Percentiles rank a stretch among this genome's conserved stretches.
Conservation (phyloP, 164 flowering plant species). For the Vitis amurensis region DNA sequence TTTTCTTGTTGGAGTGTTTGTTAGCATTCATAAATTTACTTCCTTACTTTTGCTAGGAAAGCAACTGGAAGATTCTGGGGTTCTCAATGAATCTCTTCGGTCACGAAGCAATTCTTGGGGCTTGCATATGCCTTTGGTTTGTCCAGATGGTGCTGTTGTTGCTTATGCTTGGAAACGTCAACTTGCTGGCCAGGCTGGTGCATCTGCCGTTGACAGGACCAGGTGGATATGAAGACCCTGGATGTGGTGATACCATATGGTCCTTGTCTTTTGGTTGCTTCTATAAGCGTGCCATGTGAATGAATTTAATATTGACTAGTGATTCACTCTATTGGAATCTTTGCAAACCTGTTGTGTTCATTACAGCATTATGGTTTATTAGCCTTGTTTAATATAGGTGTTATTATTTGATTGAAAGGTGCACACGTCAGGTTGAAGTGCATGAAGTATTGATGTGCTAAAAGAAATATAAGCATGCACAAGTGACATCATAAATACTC, state of each 20-base stretch:
- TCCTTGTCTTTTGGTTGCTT: conserved; percentile 1
- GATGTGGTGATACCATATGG: neutral
- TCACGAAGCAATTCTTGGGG: conserved; percentile 94
- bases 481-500: too few species aligned
- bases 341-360: neutral
- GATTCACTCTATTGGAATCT: neutral
- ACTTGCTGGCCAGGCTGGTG: conserved; percentile 99
- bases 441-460: too few species aligned
- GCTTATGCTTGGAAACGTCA: conserved; percentile 99
- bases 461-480: too few species aligned
- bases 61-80: conserved; percentile 87
- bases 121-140: conserved; percentile 95
- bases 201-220: conserved; percentile 96
- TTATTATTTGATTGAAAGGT: too few species aligned
- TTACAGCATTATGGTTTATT: neutral
- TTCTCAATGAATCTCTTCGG: conserved; percentile 75
- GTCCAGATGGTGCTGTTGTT: conserved; percentile 98
- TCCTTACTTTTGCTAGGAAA: conserved; percentile 49
- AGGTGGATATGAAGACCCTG: conserved; percentile 41
- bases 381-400: too few species aligned
- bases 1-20: neutral
- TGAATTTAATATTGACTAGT: neutral
- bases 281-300: neutral
- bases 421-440: too few species aligned
- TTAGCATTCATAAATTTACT: neutral